phyloP scores from a whole-genome alignment of 2,329 filamentous ascomycete genomes.

The Tolypocladium album region DNA sequence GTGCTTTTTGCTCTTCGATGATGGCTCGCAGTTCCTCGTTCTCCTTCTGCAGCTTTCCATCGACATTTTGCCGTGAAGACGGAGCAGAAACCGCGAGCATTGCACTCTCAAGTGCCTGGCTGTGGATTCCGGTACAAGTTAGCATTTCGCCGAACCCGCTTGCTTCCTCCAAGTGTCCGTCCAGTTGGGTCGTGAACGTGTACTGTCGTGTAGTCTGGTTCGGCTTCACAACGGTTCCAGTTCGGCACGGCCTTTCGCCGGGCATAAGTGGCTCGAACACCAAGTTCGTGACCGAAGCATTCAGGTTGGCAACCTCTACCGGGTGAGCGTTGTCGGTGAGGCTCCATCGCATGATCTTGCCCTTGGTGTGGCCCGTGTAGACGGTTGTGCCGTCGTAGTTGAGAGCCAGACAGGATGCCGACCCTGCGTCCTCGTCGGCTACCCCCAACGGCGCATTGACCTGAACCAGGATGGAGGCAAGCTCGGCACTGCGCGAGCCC shows the following conservation, averaged over 20 bases:
- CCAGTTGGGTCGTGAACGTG: conserved; percentile 54
- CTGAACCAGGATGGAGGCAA: conserved; percentile 48
- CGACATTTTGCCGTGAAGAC: conserved; percentile 10
- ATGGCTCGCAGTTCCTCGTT: conserved; percentile 34
- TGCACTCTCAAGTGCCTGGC: conserved; percentile 36
- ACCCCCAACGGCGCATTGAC: conserved; percentile 42
- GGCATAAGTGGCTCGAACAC: conserved; percentile 55
- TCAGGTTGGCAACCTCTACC: conserved; percentile 58
- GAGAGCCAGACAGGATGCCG: conserved; percentile 56
- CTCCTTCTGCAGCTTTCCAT: conserved; percentile 20
- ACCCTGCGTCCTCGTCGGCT: conserved; percentile 51
- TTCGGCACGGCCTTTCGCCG: conserved; percentile 30
- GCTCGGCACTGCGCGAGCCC: conserved; percentile 37
- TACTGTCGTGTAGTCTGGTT: conserved; percentile 56
- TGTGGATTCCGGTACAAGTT: conserved; percentile 33
- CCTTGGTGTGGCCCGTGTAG: conserved; percentile 70
- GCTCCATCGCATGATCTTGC: conserved; percentile 74
- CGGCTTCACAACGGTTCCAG: conserved; percentile 67
- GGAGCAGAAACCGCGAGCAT: conserved; percentile 30
- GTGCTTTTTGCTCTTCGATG: conserved; percentile 28
- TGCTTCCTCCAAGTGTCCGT: conserved; percentile 25
- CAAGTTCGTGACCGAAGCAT: conserved; percentile 75
- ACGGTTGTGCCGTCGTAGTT: conserved; percentile 76
- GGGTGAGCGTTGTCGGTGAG: conserved; percentile 59
- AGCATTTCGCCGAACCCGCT: conserved; percentile 35